Base-by-base conservation (phyloP, 352 stramenopile species). In the Pythium aristosporum region DNA sequence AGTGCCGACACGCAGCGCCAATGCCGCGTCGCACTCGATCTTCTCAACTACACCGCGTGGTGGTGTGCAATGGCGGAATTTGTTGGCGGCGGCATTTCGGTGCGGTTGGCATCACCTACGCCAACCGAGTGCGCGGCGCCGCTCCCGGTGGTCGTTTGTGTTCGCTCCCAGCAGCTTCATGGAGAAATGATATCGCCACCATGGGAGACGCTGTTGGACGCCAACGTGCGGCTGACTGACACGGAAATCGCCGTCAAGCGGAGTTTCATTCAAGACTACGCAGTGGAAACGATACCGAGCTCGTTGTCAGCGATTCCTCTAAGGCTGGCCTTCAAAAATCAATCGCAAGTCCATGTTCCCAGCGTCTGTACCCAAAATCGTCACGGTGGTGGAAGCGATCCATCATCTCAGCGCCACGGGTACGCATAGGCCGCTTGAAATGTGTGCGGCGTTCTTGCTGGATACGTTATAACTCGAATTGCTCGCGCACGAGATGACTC, bases 111-210 rank as follows among this genome's bases (percentile, higher is more conserved):
- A 3, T 3, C 50, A 39, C 37, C 52, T 7, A 5, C 43, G 21
- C 18, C 21, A 3, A 36, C 39, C 0, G 11, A 20, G 4, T 15
- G 32, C 10, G 41, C 8, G 0, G 42, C 57, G 5, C n/a, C 42
- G 6, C 32, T 58, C 4, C 18, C 36, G 11, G 36, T 68, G 20
- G 62, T 63, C 11, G 16, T 67, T 30, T 32, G 44, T 28, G 18
- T 67, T 34, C 37, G 62, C 34, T 42, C 61, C 61, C 62, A 62
- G 36, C 61, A 62, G 37, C 32, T 46, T 11, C 44, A 44, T 55
- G 43, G 5, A 62, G 18, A 44, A 44, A 15, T 4, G 25, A 30
- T 37, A 43, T 46, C 5, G 23, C 43, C 15, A 30, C 61, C 52
- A 8, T 67, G 61, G 61, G 34, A 32, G 9, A 44, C 30, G 37